Evolutionary conservation across 2,329 filamentous ascomycete genomes (phyloP), one percentile per base, ranked within the genome.

Genomic region (Ophiostoma angusticollis): DNA sequence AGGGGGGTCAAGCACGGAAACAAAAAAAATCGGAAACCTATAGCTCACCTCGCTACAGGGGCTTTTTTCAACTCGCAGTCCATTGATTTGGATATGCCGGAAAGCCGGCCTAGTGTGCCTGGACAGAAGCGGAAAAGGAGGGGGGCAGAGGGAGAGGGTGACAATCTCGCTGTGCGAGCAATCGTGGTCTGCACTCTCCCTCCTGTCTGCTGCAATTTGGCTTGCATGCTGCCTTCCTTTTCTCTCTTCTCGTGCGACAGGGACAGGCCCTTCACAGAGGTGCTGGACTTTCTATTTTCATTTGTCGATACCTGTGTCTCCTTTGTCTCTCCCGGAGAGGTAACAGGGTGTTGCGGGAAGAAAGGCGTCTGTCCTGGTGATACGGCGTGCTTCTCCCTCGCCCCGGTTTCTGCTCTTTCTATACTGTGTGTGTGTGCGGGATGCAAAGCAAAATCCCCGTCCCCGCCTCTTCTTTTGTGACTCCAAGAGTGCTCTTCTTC

Each of bases 31-130:
- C n/a, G n/a, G n/a, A n/a, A n/a, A n/a, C n/a, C 34, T 25, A 34
- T 41, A 45, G 43, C 36, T 37, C 44, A 44, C 38, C 45, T 42
- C 43, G 44, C 45, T 45, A 45, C 45, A 41, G 23, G 33, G 36
- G 23, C 9, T 17, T 19, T 33, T 19, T 32, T 16, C 17, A 19
- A n/a, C n/a, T n/a, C 17, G 21, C 19, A 22, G 18, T 30, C 14
- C 31, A 9, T 29, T 9, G 17, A 9, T 32, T 13, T 6, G 13
- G 12, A 24, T 31, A 33, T 34, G 24, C 30, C 8, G 14, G 24
- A 7, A 23, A 22, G 32, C 17, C 23, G 27, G 25, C 31, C 14
- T 33, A 23, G 5, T 23, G 18, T 13, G 21, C 12, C 18, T 25
- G 24, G 28, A 18, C 13, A 29, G 13, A 23, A 22, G 17, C 13